Evolutionary conservation across 371 early-diverging fungal species (phyloP).

Genomic region (Parasitella parasitica): DNA sequence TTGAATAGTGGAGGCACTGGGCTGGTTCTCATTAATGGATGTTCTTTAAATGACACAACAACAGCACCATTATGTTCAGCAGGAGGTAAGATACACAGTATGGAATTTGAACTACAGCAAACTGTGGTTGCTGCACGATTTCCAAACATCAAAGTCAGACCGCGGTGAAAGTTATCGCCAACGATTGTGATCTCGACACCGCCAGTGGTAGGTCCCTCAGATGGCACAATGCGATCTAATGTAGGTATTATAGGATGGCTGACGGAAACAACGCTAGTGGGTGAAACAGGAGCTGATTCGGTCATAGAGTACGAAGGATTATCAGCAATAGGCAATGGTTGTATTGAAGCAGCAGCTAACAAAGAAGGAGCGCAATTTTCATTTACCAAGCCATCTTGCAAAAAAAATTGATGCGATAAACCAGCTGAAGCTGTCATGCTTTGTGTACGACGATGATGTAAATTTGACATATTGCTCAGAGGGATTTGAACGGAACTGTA

Average conservation of each 20-base stretch:
- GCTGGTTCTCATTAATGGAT: slow-evolving; percentile 20
- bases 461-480: neutral
- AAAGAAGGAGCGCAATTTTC: neutral
- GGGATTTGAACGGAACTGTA: neutral
- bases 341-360: neutral
- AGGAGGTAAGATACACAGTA: slow-evolving; percentile 81
- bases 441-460: slow-evolving; percentile 1
- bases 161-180: slow-evolving; percentile 66
- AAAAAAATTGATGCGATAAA: neutral
- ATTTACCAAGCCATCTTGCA: neutral
- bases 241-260: slow-evolving; percentile 4
- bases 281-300: neutral
- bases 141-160: slow-evolving; percentile 54
- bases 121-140: slow-evolving; percentile 44
- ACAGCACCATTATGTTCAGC: slow-evolving; percentile 65
- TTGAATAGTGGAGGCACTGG: slow-evolving; percentile 41
- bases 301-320: neutral
- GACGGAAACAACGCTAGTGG: neutral
- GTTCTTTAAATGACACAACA: slow-evolving; percentile 63
- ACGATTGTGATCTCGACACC: slow-evolving; percentile 73
- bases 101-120: slow-evolving; percentile 58
- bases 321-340: neutral
- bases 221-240: slow-evolving; percentile 56
- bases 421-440: neutral
- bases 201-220: slow-evolving; percentile 71